Evolutionary conservation across 2,329 filamentous ascomycete species (phyloP).

Genomic region (Fusarium nelsonii): DNA sequence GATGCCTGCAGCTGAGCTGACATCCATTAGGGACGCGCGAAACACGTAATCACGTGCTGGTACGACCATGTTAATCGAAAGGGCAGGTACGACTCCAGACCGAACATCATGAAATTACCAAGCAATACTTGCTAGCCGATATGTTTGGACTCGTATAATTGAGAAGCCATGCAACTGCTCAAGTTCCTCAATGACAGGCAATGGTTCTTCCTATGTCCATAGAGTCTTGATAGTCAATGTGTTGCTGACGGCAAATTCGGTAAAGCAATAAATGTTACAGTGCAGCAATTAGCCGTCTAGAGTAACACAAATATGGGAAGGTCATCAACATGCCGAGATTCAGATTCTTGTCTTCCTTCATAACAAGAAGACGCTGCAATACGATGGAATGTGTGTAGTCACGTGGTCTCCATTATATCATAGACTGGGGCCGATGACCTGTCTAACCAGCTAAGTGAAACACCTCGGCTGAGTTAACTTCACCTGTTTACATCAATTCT

Average conservation of each 20-base stretch:
- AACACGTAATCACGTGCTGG: not conserved
- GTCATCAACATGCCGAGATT: not conserved
- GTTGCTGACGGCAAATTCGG: not conserved
- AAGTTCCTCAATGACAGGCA: not conserved
- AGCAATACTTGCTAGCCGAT: not conserved
- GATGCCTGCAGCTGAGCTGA: slow-evolving; percentile 7
- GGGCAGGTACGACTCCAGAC: not conserved
- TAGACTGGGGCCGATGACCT: slow-evolving; percentile 17
- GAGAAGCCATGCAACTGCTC: not conserved
- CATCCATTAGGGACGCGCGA: not conserved
- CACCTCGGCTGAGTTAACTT: slow-evolving; percentile 29
- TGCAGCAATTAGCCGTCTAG: not conserved
- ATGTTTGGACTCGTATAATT: not conserved
- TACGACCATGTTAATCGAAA: not conserved
- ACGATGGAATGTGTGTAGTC: slow-evolving; percentile 12
- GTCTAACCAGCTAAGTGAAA: not conserved
- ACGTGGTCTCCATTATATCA: slow-evolving; percentile 51
- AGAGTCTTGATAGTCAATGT: not conserved
- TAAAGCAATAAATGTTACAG: not conserved
- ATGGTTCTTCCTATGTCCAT: not conserved
- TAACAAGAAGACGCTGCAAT: not conserved
- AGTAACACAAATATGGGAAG: not conserved
- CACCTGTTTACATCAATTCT: slow-evolving; percentile 13
- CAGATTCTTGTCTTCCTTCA: not conserved
- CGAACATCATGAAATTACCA: not conserved